These are phyloP conservation scores for Alternaria consortialis DNA, from an alignment of 2,329 filamentous ascomycete genomes.

Conservation along the genomic window DNA sequence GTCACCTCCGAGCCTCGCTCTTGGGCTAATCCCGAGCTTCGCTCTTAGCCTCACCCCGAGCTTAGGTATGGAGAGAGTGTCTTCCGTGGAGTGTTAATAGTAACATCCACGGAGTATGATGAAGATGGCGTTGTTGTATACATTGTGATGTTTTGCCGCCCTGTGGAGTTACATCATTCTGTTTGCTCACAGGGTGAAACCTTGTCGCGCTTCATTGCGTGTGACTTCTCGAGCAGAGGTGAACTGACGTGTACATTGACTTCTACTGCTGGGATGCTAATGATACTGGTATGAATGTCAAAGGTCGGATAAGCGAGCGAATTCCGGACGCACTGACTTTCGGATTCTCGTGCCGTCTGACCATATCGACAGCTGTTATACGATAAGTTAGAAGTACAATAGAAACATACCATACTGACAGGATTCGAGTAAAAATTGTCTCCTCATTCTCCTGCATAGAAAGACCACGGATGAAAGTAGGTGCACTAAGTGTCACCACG, in stretches of 20 bases:
- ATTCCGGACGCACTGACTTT: background rate
- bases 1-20: background rate
- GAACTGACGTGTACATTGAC: background rate
- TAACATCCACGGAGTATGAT: background rate
- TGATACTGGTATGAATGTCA: too few relatives aligned
- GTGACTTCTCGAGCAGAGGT: background rate
- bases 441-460: conserved; percentile 1
- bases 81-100: background rate
- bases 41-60: background rate
- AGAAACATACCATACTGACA: background rate
- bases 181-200: background rate
- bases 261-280: too few relatives aligned
- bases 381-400: background rate
- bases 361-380: background rate
- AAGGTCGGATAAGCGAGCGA: background rate
- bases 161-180: background rate
- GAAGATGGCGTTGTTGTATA: background rate
- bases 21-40: background rate
- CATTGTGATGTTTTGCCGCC: background rate
- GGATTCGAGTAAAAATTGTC: background rate
- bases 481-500: background rate
- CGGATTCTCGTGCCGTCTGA: background rate
- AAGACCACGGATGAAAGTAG: background rate
- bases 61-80: background rate
- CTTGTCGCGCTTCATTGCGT: background rate